Conservation (phyloP, 768 basidiomycete genomes). For the Tylopilus plumbeoviolaceoides region DNA sequence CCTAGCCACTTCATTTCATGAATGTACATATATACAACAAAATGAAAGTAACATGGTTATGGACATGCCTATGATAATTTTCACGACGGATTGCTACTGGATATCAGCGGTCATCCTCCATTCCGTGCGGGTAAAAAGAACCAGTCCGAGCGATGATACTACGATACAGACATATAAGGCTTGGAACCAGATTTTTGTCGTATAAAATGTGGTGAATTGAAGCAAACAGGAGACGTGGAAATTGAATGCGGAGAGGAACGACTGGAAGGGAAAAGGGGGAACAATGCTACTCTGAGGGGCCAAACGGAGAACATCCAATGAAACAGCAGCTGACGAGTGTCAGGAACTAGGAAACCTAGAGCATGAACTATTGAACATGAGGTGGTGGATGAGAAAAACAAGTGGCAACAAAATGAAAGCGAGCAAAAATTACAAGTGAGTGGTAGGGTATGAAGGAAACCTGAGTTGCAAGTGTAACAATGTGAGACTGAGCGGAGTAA, state of each 20-base stretch:
- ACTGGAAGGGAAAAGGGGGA: too few relatives aligned
- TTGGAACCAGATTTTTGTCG: constrained; percentile 25
- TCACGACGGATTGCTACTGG: not conserved
- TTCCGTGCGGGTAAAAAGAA: constrained; percentile 22
- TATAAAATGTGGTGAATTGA: constrained; percentile 18
- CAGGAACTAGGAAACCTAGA: constrained; percentile 12
- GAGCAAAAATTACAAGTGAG: constrained; percentile 20
- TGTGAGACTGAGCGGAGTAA: not conserved
- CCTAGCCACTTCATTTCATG: not conserved
- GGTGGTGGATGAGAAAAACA: not conserved
- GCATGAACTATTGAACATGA: constrained; percentile 20
- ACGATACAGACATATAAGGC: constrained; percentile 29
- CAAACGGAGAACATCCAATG: not conserved
- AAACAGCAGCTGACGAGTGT: constrained; percentile 14
- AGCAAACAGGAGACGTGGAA: not conserved
- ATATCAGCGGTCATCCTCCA: constrained; percentile 23
- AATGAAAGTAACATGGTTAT: not conserved
- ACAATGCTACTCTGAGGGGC: too few relatives aligned
- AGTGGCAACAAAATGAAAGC: not conserved
- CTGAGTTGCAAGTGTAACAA: constrained; percentile 2
- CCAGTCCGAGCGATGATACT: constrained; percentile 19
- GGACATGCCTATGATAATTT: not conserved
- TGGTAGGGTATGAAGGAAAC: constrained; percentile 28
- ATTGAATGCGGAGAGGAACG: not conserved
- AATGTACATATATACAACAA: not conserved